Percentiles rank a stretch among this genome's conserved stretches.
Conservation (phyloP, 805 yeast species). For the Hanseniaspora nectarophila region DNA sequence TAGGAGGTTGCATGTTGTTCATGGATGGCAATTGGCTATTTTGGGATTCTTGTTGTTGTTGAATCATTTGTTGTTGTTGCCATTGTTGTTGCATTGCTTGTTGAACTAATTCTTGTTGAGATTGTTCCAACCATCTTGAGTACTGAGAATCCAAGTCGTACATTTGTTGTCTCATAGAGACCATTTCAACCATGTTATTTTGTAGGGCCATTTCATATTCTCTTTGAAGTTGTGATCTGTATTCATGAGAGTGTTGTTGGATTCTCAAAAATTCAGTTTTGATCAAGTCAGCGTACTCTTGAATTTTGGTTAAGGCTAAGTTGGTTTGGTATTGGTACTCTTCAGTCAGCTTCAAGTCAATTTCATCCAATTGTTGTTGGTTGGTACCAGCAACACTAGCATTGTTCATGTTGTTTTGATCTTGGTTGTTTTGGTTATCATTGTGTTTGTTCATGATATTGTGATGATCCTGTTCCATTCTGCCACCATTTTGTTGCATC, state of each 20-base stretch:
- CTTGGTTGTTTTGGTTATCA: background rate
- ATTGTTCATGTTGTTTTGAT: slow-evolving; percentile 17
- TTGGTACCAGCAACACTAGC: slow-evolving; percentile 14
- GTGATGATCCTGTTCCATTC: slow-evolving; percentile 6
- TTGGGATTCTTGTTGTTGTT: slow-evolving; percentile 18
- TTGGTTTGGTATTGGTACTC: slow-evolving; percentile 21
- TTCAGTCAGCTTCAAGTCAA: slow-evolving; percentile 14
- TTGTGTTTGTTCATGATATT: slow-evolving; percentile 4
- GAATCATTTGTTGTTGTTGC: slow-evolving; percentile 13
- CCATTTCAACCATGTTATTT: slow-evolving; percentile 12
- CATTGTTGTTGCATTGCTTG: slow-evolving; percentile 18
- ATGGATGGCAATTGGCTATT: slow-evolving; percentile 4
- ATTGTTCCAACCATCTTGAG: slow-evolving; percentile 16
- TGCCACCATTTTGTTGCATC: slow-evolving; percentile 1
- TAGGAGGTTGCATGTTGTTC: slow-evolving; percentile 2
- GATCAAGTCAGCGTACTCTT: slow-evolving; percentile 14
- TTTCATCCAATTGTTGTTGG: slow-evolving; percentile 2
- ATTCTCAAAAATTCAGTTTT: slow-evolving; percentile 8
- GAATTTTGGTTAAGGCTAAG: slow-evolving; percentile 19
- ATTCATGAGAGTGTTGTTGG: slow-evolving; percentile 22
- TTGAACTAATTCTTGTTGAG: slow-evolving; percentile 18
- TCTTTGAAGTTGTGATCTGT: slow-evolving; percentile 20
- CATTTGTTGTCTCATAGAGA: slow-evolving; percentile 15
- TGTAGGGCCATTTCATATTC: slow-evolving; percentile 11
- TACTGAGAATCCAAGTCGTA: slow-evolving; percentile 11